Evolutionary conservation across 2,329 filamentous ascomycete genomes (phyloP).

Genomic region (Thielaviopsis populi): DNA sequence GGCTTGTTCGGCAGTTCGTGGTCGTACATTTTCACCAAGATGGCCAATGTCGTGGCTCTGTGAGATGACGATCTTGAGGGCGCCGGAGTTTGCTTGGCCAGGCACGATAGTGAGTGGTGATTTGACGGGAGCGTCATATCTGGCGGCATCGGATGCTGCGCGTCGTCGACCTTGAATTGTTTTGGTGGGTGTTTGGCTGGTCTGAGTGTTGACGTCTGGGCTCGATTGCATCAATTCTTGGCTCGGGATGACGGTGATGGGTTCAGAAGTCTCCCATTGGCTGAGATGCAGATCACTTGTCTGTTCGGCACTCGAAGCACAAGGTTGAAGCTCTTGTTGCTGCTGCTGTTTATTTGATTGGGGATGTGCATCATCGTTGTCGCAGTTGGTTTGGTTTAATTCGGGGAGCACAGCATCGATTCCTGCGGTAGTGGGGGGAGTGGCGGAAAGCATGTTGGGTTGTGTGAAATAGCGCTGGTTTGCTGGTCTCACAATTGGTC

Average conservation of each 20-base stretch:
- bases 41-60: slow-evolving; percentile 26
- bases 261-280: slow-evolving; percentile 16
- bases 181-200: background rate
- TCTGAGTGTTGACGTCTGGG: background rate
- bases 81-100: slow-evolving; percentile 37
- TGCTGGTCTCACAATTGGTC: slow-evolving; percentile 46
- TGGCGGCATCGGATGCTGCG: slow-evolving; percentile 62
- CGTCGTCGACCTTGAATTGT: slow-evolving; percentile 34
- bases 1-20: slow-evolving; percentile 39
- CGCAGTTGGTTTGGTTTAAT: background rate
- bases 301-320: slow-evolving; percentile 9
- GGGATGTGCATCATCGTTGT: background rate
- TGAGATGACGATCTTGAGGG: slow-evolving; percentile 69
- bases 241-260: background rate
- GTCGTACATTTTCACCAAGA: background rate
- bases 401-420: slow-evolving; percentile 32
- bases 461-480: slow-evolving; percentile 48
- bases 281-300: slow-evolving; percentile 23
- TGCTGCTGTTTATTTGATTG: background rate
- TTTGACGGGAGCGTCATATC: slow-evolving; percentile 41
- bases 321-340: background rate
- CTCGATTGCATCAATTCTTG: background rate
- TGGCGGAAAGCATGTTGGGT: slow-evolving; percentile 44
- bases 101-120: slow-evolving; percentile 30
- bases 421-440: slow-evolving; percentile 43